phyloP scores from a whole-genome alignment of 306 rosid genomes.

The Cucurbita maxima region DNA sequence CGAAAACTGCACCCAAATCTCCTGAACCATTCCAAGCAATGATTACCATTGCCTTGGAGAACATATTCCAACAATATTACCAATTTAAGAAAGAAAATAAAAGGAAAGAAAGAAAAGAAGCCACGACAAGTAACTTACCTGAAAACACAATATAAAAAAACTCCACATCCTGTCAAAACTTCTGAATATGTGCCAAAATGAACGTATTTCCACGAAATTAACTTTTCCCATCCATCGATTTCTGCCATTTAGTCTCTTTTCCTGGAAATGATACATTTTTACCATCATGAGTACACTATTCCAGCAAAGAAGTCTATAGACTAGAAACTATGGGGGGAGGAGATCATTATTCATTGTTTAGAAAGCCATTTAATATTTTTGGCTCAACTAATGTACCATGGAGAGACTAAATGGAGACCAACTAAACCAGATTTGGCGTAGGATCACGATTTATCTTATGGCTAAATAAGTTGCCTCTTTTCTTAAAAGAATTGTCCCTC shows the following conservation, averaged over 20 bases:
- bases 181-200: slow-evolving; percentile 87
- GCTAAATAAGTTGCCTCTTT: background rate
- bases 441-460: background rate
- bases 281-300: background rate
- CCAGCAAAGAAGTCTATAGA: background rate
- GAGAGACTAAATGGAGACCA: background rate
- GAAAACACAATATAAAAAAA: slow-evolving; percentile 73
- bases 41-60: slow-evolving; percentile 80
- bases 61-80: slow-evolving; percentile 10
- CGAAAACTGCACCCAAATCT: slow-evolving; percentile 40
- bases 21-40: slow-evolving; percentile 81
- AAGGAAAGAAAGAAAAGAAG: background rate
- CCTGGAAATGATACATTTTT: slow-evolving; percentile 27
- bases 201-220: slow-evolving; percentile 84
- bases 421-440: background rate
- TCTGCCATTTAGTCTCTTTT: slow-evolving; percentile 11
- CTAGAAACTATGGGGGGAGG: background rate
- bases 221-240: slow-evolving; percentile 65
- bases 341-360: background rate
- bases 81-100: slow-evolving; percentile 9
- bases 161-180: slow-evolving; percentile 98
- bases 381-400: background rate
- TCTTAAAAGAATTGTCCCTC: background rate
- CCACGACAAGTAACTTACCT: slow-evolving; percentile 34
- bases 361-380: background rate